A percentile compares a stretch with the other conserved stretches of the same genome.
phyloP scores from a whole-genome alignment of 352 stramenopile genomes.

The Phytopythium ostracodes region DNA sequence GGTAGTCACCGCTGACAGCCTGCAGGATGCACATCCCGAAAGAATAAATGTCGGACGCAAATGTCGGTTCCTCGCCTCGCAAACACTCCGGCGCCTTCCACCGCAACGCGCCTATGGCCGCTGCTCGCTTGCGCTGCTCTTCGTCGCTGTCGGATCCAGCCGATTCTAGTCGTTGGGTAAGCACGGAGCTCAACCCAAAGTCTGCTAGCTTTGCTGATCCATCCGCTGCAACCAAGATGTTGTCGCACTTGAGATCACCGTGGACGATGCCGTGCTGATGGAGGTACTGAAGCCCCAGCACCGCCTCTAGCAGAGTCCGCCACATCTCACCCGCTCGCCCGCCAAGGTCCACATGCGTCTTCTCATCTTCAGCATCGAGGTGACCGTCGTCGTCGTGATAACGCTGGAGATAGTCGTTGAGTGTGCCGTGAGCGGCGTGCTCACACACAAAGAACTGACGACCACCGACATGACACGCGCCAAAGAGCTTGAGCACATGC shows the following conservation, averaged over 20 bases:
- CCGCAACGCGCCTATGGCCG: conserved; percentile 17
- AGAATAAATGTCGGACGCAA: conserved; percentile 31
- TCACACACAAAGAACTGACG: conserved; percentile 37
- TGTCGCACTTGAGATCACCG: conserved; percentile 36
- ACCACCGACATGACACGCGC: conserved; percentile 26
- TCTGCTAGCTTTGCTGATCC: conserved; percentile 26
- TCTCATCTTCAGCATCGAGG: conserved; percentile 10
- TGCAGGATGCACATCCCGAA: conserved; percentile 35
- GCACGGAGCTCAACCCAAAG: conserved; percentile 29
- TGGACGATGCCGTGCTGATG: conserved; percentile 32
- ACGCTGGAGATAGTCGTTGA: conserved; percentile 20
- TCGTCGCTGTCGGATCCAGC: conserved; percentile 13
- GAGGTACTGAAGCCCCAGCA: conserved; percentile 25
- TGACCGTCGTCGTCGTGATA: conserved; percentile 7
- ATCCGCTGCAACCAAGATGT: conserved; percentile 29
- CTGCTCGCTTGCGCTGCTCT: conserved; percentile 4
- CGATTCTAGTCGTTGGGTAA: not conserved
- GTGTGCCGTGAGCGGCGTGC: conserved; percentile 18
- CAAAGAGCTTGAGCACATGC: conserved; percentile 31
- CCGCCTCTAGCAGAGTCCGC: conserved; percentile 25
- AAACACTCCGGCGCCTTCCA: conserved; percentile 31
- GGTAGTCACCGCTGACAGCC: conserved; percentile 21
- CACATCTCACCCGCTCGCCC: conserved; percentile 18
- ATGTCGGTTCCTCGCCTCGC: conserved; percentile 11
- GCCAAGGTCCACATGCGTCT: conserved; percentile 8